Base-by-base conservation (phyloP, 192 early-diverging fungal species). In the Obelidium mucronatum region DNA sequence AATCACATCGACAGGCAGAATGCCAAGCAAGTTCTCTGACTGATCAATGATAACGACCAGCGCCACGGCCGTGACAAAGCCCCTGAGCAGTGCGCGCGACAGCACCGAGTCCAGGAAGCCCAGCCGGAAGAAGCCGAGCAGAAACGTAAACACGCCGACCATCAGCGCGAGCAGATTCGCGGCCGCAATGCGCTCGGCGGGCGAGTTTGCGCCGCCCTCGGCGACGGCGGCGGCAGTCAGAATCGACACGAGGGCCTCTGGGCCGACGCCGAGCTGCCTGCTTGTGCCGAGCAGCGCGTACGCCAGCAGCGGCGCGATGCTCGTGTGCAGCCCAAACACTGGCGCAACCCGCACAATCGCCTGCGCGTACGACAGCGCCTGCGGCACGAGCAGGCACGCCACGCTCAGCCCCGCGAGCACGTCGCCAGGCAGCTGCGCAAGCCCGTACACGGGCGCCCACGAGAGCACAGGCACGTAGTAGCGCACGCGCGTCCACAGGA, bases 41-140 rank as follows among this genome's bases (percentile, higher is more conserved):
- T 98, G 96, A 73, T 97, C 94, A 44, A 97, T 91, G 64, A 96
- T 90, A 24, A 99, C 89, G 0, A 98, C 96, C 34, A 95, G 79
- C 3, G 96, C 98, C 0, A 97, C 94, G 34, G 96, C 98, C 30
- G 94, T 91, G 54, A 98, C 94, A 75, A 99, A 99, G 19, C 98
- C 98, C 8, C 96, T 88, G 55, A 99, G 78, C n/a, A 98, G 81
- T 3, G 97, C 94, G 64, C 95, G 91, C 11, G 93, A 95, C 70
- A 99, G 89, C 40, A 99, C 91, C 28, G 96, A 97, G 80, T 99
- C 98, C 48, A 99, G 78, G 78, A 99, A 99, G n/a, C 98, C 98
- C 19, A 99, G 87, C 37, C 98, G 90, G 79, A 99, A 94, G 82
- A 98, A 92, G 8, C 98, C 98, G 73, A 99, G 82, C 30, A 92